phyloP scores from a whole-genome alignment of 129 eudicot genomes.

The Lonicera japonica region DNA sequence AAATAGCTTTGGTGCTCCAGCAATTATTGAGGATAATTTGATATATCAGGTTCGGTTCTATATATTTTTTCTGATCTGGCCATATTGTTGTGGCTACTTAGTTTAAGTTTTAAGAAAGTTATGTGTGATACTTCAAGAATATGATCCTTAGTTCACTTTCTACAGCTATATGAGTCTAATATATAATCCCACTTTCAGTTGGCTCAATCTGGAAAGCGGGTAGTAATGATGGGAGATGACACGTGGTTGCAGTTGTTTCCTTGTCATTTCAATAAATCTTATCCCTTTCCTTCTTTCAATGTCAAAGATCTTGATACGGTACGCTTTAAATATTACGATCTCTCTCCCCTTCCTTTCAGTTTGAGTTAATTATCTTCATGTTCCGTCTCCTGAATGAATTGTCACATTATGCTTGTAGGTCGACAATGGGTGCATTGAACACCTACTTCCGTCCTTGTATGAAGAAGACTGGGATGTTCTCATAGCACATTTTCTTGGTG shows the following conservation, averaged over 20 bases:
- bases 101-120: conserved; percentile 1
- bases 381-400: conserved; percentile 3
- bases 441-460: conserved; percentile 68
- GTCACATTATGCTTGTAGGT: conserved; percentile 43
- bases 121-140: background rate
- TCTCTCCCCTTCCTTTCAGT: conserved; percentile 9
- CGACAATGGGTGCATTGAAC: conserved; percentile 77
- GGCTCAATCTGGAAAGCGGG: conserved; percentile 81
- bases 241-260: conserved; percentile 97
- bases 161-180: conserved; percentile 1
- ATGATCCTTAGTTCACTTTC: conserved; percentile 4
- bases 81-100: conserved; percentile 6
- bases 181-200: conserved; percentile 36
- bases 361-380: background rate
- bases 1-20: conserved; percentile 98
- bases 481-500: conserved; percentile 96
- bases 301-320: conserved; percentile 97
- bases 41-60: conserved; percentile 57
- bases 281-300: conserved; percentile 93
- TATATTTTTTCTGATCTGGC: background rate
- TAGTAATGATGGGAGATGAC: conserved; percentile 99
- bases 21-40: conserved; percentile 88
- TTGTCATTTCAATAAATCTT: conserved; percentile 66
- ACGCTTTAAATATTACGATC: conserved; percentile 14
- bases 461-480: conserved; percentile 93